These are phyloP conservation scores for Tolypocladium album DNA, from an alignment of 2,329 filamentous ascomycete species.

Conservation along the genomic window DNA sequence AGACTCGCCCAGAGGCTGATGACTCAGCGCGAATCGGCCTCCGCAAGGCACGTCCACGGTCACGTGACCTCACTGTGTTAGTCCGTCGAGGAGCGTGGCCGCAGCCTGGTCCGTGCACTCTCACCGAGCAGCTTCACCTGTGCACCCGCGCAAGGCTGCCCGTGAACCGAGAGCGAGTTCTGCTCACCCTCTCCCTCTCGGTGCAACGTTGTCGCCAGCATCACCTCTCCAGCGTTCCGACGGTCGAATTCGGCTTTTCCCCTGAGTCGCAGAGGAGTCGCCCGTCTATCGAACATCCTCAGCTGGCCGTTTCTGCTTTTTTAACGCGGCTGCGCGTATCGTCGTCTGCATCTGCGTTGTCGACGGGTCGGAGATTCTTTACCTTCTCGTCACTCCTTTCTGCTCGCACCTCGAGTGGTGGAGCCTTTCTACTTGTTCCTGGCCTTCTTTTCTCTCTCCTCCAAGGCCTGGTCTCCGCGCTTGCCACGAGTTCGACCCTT, in stretches of 20 bases:
- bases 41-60: not conserved
- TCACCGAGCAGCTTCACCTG: not conserved
- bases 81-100: no score
- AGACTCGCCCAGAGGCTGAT: not conserved
- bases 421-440: not conserved
- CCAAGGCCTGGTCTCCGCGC: not conserved
- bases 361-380: not conserved
- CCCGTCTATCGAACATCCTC: not conserved
- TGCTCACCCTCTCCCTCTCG: not conserved
- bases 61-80: no score
- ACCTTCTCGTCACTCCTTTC: slow-evolving; percentile 1
- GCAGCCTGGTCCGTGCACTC: slow-evolving; percentile 1
- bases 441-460: not conserved
- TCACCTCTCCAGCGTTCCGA: not conserved
- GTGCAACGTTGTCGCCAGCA: not conserved
- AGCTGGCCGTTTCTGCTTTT: not conserved
- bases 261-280: not conserved
- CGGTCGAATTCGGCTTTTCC: not conserved
- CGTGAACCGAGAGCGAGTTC: slow-evolving; percentile 2
- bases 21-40: not conserved
- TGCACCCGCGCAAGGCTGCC: slow-evolving; percentile 5
- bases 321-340: not conserved
- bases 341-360: not conserved
- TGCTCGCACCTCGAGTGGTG: not conserved
- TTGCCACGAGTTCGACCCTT: not conserved